Evolutionary conservation across 1,139 yeast species (phyloP).

Genomic region (Debaryomycetaceae sp.): DNA sequence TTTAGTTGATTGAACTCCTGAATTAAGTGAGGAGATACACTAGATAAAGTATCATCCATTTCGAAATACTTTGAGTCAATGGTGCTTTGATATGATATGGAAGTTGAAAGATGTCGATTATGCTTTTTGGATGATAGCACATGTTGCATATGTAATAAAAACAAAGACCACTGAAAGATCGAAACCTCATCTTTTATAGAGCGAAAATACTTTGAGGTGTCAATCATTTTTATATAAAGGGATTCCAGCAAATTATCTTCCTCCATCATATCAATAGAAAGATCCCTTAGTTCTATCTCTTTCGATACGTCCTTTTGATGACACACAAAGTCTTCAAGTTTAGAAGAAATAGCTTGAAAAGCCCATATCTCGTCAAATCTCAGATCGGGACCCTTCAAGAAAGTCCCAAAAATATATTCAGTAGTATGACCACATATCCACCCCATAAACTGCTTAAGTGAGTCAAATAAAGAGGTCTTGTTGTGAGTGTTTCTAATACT

Average conservation of each 20-base stretch:
- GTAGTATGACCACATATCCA: slow-evolving; percentile 40
- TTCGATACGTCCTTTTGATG: background rate
- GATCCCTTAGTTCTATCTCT: background rate
- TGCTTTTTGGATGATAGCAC: background rate
- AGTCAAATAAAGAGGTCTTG: background rate
- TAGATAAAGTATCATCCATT: background rate
- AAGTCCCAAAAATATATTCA: background rate
- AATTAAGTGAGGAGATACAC: background rate
- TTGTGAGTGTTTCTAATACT: background rate
- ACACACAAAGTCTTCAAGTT: background rate
- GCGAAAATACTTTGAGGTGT: background rate
- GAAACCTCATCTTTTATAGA: background rate
- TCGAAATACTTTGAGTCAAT: background rate
- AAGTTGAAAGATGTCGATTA: background rate
- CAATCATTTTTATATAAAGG: background rate
- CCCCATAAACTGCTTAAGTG: background rate
- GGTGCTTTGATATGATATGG: background rate
- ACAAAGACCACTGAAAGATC: background rate
- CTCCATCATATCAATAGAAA: slow-evolving; percentile 1
- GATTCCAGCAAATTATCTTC: slow-evolving; percentile 1
- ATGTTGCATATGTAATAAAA: no score
- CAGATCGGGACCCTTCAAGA: background rate
- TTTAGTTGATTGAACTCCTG: background rate
- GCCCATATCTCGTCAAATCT: background rate
- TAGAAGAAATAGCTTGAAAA: background rate